A percentile compares a stretch with the other conserved stretches of the same genome.
Conservation (phyloP, 73 alveolate species). For the Paramecium caudatum region DNA sequence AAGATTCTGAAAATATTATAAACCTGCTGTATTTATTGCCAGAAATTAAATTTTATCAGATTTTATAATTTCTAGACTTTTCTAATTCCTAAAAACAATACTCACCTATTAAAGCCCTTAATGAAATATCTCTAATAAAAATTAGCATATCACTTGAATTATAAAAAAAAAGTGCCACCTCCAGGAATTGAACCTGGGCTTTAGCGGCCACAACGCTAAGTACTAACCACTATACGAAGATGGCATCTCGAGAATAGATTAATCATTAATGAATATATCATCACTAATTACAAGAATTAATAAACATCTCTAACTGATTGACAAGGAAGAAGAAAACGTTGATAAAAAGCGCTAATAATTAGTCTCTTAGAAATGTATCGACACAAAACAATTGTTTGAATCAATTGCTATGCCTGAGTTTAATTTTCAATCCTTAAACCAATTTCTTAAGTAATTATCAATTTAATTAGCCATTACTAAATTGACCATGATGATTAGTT, state of each 20-base stretch:
- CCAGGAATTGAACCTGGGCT: conserved; percentile 76
- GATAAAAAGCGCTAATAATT: conserved; percentile 10
- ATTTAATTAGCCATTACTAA: conserved; percentile 24
- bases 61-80: neutral
- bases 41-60: neutral
- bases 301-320: conserved; percentile 46
- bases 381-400: conserved; percentile 55
- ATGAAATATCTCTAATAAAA: neutral
- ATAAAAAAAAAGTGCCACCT: conserved; percentile 70
- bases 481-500: conserved; percentile 48
- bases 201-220: conserved; percentile 71
- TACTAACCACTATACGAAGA: conserved; percentile 72
- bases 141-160: no score
- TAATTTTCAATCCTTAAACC: neutral
- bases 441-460: neutral
- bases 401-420: conserved; percentile 31
- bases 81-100: neutral
- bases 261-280: neutral
- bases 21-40: neutral
- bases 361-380: conserved; percentile 32
- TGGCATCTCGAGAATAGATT: conserved; percentile 57
- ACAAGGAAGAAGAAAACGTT: conserved; percentile 53
- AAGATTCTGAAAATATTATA: conserved; percentile 1
- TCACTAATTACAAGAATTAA: conserved; percentile 30
- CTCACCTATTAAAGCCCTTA: conserved; percentile 29